Evolutionary conservation across 1,139 yeast genomes (phyloP).

Genomic region (Suhomyces chickasaworum): DNA sequence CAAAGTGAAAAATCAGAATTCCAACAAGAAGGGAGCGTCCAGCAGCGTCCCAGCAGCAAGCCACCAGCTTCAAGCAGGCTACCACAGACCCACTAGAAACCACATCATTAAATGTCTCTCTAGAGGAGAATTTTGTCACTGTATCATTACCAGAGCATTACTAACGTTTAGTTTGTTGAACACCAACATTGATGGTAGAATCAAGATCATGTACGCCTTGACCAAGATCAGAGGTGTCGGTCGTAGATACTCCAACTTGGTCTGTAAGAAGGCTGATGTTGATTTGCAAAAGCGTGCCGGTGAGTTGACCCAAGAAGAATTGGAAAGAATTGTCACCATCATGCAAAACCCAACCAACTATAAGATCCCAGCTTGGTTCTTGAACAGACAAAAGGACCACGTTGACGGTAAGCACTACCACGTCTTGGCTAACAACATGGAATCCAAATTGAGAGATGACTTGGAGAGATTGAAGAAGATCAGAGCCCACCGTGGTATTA

Average conservation of each 20-base stretch:
- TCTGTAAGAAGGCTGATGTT: conserved; percentile 99
- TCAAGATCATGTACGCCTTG: conserved; percentile 99
- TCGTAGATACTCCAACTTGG: conserved; percentile 99
- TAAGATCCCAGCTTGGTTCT: conserved; percentile 99
- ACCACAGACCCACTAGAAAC: too few relatives aligned
- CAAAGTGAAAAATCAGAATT: conserved; percentile 2
- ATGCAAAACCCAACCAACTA: conserved; percentile 99
- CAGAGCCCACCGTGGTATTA: conserved; percentile 99
- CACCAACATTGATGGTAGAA: conserved; percentile 99
- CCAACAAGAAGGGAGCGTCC: neutral
- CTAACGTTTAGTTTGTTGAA: conserved; percentile 78
- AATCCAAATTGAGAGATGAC: conserved; percentile 99
- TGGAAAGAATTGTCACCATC: conserved; percentile 99
- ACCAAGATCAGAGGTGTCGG: conserved; percentile 99
- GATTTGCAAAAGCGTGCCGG: conserved; percentile 99
- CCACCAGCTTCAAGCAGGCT: too few relatives aligned
- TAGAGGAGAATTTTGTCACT: too few relatives aligned
- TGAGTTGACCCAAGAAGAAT: conserved; percentile 99
- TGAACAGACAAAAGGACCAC: conserved; percentile 99
- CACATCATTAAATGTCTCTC: too few relatives aligned
- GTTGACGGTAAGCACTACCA: conserved; percentile 99
- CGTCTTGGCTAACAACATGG: conserved; percentile 97
- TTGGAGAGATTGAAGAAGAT: conserved; percentile 99
- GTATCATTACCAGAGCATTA: neutral
- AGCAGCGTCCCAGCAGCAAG: neutral